Evolutionary conservation across 148 eudicot genomes (phyloP).

Genomic region (Rhododendron williamsianum): DNA sequence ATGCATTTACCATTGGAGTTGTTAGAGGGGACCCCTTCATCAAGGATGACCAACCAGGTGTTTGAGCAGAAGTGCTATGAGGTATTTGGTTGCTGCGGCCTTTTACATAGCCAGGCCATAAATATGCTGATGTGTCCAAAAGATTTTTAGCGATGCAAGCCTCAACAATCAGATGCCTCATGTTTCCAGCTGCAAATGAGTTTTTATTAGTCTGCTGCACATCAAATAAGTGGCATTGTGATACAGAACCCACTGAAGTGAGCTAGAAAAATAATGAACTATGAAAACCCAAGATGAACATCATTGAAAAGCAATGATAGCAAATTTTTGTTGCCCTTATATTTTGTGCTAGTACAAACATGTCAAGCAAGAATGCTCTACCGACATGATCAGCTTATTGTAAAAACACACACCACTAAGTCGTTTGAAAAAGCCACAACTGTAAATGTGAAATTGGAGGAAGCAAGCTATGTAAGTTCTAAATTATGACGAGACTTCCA

Average conservation of each 20-base stretch:
- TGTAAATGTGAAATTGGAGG: background rate
- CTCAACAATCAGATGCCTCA: slow-evolving; percentile 87
- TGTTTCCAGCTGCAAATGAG: slow-evolving; percentile 68
- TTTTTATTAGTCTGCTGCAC: background rate
- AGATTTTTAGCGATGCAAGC: slow-evolving; percentile 54
- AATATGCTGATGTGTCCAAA: slow-evolving; percentile 76
- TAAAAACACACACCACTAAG: background rate
- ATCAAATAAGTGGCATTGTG: background rate
- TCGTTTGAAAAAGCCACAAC: background rate
- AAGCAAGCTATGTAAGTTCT: background rate
- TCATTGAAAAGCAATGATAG: background rate
- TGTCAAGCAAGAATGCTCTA: background rate
- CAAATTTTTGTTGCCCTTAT: background rate
- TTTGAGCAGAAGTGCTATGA: slow-evolving; percentile 60
- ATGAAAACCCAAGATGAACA: background rate
- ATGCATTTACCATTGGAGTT: slow-evolving; percentile 51
- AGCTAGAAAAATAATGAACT: background rate
- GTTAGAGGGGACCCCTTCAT: slow-evolving; percentile 86
- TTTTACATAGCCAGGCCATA: slow-evolving; percentile 92
- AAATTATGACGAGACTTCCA: background rate
- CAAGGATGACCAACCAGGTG: slow-evolving; percentile 79
- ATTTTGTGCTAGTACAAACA: background rate
- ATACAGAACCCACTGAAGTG: background rate
- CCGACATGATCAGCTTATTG: background rate
- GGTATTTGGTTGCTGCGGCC: slow-evolving; percentile 73